Evolutionary conservation across 2,329 filamentous ascomycete species (phyloP).

Genomic region (Dactylella cylindrospora): DNA sequence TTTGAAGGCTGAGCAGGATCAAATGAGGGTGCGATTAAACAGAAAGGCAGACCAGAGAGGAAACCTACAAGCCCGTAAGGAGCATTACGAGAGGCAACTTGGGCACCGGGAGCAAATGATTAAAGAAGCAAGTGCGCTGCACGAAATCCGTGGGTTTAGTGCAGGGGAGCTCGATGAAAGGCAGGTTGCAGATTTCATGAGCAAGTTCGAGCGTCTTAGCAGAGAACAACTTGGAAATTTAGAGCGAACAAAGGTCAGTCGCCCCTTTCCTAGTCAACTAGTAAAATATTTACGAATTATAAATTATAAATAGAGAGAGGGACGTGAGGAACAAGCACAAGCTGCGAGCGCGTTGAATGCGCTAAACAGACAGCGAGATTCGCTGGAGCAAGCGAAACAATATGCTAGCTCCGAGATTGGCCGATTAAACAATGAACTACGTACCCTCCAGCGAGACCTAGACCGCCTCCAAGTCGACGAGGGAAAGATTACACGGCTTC

Average conservation of each 20-base stretch:
- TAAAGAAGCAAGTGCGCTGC: conserved; percentile 71
- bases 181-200: conserved; percentile 74
- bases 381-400: conserved; percentile 72
- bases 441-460: conserved; percentile 66
- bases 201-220: conserved; percentile 71
- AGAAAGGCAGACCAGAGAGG: conserved; percentile 62
- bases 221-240: conserved; percentile 77
- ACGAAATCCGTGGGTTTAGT: conserved; percentile 83
- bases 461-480: conserved; percentile 80
- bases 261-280: no score
- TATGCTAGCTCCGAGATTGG: conserved; percentile 70
- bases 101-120: conserved; percentile 71
- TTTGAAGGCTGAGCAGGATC: conserved; percentile 20
- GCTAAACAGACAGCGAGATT: conserved; percentile 69
- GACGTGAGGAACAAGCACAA: conserved; percentile 70
- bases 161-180: conserved; percentile 68
- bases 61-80: conserved; percentile 80
- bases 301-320: conserved; percentile 58
- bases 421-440: conserved; percentile 67
- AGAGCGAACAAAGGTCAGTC: conserved; percentile 60
- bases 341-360: conserved; percentile 72
- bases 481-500: conserved; percentile 74
- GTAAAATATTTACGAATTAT: conserved; percentile 2
- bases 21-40: conserved; percentile 10
- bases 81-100: conserved; percentile 79